Conservation (phyloP, 2,329 filamentous ascomycete genomes). For the Lachnellula cervina region DNA sequence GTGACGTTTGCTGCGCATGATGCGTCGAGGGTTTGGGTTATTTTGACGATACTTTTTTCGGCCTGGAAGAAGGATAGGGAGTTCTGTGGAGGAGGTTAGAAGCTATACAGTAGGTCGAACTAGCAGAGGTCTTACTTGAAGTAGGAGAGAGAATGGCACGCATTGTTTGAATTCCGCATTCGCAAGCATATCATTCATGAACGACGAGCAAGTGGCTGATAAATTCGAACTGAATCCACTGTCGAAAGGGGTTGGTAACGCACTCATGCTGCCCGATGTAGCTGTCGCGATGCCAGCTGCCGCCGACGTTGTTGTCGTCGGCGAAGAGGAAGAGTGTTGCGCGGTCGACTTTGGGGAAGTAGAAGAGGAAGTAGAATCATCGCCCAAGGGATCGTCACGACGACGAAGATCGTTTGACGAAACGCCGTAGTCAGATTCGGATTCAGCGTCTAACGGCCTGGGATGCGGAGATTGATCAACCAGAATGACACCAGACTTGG, state of each 20-base stretch:
- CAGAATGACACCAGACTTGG: constrained; percentile 27
- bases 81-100: constrained; percentile 46
- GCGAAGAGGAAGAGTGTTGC: constrained; percentile 1
- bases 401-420: constrained; percentile 11
- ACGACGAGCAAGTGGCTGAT: constrained; percentile 33
- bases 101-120: background rate
- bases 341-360: background rate
- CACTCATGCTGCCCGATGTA: constrained; percentile 29
- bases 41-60: constrained; percentile 62
- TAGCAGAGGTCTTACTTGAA: constrained; percentile 55
- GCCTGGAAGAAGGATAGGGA: constrained; percentile 81
- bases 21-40: constrained; percentile 73
- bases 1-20: constrained; percentile 66
- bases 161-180: constrained; percentile 45
- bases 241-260: constrained; percentile 63
- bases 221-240: constrained; percentile 60
- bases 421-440: constrained; percentile 1
- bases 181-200: constrained; percentile 28
- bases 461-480: constrained; percentile 28
- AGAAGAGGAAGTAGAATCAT: constrained; percentile 3
- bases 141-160: constrained; percentile 76
- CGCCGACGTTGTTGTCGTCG: constrained; percentile 1
- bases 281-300: constrained; percentile 10
- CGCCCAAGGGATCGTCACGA: constrained; percentile 3
- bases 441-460: background rate